Evolutionary conservation across 2,329 filamentous ascomycete species (phyloP), one percentile per base, ranked within the genome.

Genomic region (Venturia oleaginea): DNA sequence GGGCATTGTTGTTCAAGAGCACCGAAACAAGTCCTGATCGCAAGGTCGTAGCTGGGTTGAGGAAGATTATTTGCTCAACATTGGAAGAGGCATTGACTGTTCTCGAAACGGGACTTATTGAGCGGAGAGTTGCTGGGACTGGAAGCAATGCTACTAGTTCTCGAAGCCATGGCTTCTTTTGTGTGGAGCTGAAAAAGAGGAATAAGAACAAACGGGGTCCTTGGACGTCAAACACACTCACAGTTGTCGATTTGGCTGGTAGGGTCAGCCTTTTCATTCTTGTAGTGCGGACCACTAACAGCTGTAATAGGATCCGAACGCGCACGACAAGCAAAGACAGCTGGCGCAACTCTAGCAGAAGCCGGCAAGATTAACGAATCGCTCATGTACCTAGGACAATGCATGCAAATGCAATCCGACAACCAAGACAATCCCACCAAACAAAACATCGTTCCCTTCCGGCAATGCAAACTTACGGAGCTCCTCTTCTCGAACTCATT

Each of bases 331-430:
- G 92, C 94, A 32, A 97, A 97, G 80, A 97, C 94, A 0, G 90
- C 92, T 0, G 94, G 94, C 15, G 87, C 91, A 4, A 97, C 93
- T 0, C 83, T 99, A 17, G 93, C 90, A 0, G 94, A 99, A 78
- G 94, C 93, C 42, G 94, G 94, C 63, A 97, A 97, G 78, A 99
- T 99, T 74, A 99, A 99, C 72, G 92, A 97, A 76, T 96, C 91
- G 72, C 79, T 99, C 72, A 99, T 99, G 94, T 97, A 97, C 73
- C 83, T 99, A 1, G 94, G 94, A 0, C 94, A 97, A 72, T 99
- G 94, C 73, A 83, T 99, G 70, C 93, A 97, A 73, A 93, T 96
- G 82, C 93, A 97, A 74, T 92, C 89, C 66, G 91, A 93, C 70
- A 83, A 87, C 38, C 86, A 87, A 54, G 87, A 82, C 67, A 87